A percentile compares a stretch with the other conserved stretches of the same genome.
phyloP scores from a whole-genome alignment of 2,329 filamentous ascomycete genomes.

The Chrysoporthe cubensis region DNA sequence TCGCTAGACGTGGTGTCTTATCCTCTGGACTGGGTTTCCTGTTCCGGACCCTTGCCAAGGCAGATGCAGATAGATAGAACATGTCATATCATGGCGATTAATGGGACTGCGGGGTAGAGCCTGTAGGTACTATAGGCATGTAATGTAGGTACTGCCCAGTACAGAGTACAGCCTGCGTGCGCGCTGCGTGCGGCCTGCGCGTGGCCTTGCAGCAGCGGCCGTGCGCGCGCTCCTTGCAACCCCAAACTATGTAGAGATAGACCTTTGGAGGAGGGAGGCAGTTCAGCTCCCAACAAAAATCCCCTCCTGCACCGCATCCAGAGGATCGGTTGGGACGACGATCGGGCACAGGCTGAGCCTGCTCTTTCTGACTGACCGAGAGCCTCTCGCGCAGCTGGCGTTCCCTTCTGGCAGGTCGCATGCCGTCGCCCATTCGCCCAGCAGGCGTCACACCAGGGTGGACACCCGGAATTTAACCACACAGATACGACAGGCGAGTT shows the following conservation, averaged over 20 bases:
- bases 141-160: too few species aligned
- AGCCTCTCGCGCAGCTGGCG: not conserved
- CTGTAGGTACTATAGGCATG: too few species aligned
- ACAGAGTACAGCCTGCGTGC: too few species aligned
- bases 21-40: not conserved
- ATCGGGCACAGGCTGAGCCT: not conserved
- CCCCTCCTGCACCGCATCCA: not conserved
- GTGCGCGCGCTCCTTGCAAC: too few species aligned
- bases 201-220: too few species aligned
- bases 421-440: not conserved
- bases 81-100: not conserved
- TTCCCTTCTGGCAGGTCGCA: constrained; percentile 1
- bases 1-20: not conserved
- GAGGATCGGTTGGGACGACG: not conserved
- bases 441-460: too few species aligned
- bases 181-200: too few species aligned
- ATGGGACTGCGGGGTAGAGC: not conserved
- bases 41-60: not conserved
- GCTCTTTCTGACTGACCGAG: not conserved
- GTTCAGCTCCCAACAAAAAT: constrained; percentile 3
- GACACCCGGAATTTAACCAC: too few species aligned
- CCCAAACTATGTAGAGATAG: too few species aligned
- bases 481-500: too few species aligned
- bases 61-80: not conserved
- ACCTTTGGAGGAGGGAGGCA: not conserved